Evolutionary conservation across 805 yeast genomes (phyloP), one percentile per base, ranked within the genome.

Genomic region (Metschnikowia anglica): DNA sequence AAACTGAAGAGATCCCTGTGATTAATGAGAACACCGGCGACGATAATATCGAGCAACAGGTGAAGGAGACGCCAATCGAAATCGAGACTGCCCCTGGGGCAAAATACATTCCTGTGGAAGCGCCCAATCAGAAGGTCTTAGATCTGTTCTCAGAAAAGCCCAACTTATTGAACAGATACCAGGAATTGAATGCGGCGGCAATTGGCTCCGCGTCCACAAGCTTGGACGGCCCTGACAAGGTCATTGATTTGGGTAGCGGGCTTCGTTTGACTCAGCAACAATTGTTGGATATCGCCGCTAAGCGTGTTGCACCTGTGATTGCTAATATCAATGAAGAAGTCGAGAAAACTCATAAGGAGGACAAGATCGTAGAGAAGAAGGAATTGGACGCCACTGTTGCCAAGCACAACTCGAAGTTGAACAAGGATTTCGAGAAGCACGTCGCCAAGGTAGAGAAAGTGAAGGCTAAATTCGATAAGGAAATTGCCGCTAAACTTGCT

Each of bases 281-380:
- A 58, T 70, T 78, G 47, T 65, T 76, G 51, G 82, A 69, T 38
- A 73, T 78, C 54, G 83, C 83, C 17, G 73, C 75, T 29, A 66
- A 65, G 49, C 68, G 82, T 50, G 79, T 78, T 28, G 75, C 77
- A 25, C 83, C 83, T 4, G 73, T 77, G 28, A 63, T 78, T 54
- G 67, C 72, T 34, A 66, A 61, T 49, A 77, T 78, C 55, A 74
- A 77, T 54, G 74, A 70, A 21, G 73, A 74, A 46, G 83, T 77
- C 35, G 61, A 59, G 36, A 65, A 68, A 49, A 66, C 74, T 24
- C 58, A 72, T 47, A 48, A 65, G 43, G 74, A 66, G 48, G 80
- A 75, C 55, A 64, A 67, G 52, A 60, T 71, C 56, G 59, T 63
- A 46, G 59, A 70, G 57, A 56, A 72, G 56, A 60, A 65, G 42